Evolutionary conservation across 495 filamentous ascomycete genomes (phyloP), one percentile per base, ranked within the genome.

Genomic region (Rhypophila decipiens): DNA sequence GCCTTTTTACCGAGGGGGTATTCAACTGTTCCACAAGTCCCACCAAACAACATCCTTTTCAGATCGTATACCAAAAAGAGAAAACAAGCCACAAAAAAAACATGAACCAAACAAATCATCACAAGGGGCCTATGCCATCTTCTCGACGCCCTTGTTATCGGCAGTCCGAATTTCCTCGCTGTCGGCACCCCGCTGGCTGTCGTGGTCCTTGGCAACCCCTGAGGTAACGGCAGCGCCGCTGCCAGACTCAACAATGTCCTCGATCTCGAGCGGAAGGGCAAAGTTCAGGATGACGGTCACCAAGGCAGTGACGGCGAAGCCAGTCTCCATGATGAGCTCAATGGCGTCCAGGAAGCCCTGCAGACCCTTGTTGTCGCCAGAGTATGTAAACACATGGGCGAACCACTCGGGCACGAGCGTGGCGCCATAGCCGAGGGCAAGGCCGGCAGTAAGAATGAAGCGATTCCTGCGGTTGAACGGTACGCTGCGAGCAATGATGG

Each of bases 291-390:
- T 61, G 48, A 93, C 70, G 15, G 82, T 76, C 12, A 88, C 50
- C 44, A 90, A 73, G 0, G 84, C 88, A 0, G 84, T 83, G 19
- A 95, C 70, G 0, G 79, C 80, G 52, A 86, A 86, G 2, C 85
- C 85, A 20, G 88, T 94, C 64, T 87, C 79, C 78, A 94, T 82
- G 39, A 95, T 74, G 24, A 96, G 66, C 19, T 75, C 76, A 10
- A 94, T 87, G 36, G 90, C 89, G 58, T 95, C 85, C 45, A 90
- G 72, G 62, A 95, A 85, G 2, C 90, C 90, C 29, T 76, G 73
- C 43, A 91, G 72, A 9, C 79, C 73, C 52, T 74, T 79, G 63
- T 93, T 87, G 52, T 78, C 68, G 15, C 88, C 88, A 0, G 49
- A 53, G 38, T 77, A 79, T 5, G 86, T 85, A 63, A 96, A 95